These are phyloP conservation scores for Posidonia oceanica DNA, from an alignment of 116 monocot species.

Conservation along the genomic window DNA sequence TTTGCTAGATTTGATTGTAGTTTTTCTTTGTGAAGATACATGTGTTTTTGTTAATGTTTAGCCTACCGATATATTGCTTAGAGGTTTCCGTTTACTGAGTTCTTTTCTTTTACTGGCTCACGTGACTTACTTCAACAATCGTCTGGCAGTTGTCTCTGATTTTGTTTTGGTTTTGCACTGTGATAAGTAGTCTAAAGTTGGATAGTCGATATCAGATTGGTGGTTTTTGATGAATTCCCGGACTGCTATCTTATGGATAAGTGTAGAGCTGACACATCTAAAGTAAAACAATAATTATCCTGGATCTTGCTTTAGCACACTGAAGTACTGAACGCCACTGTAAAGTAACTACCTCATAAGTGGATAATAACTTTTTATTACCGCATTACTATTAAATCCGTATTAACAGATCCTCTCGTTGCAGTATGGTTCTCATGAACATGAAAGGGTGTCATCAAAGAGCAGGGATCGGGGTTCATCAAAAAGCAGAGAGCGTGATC, in stretches of 20 bases:
- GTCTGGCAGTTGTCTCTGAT: neutral
- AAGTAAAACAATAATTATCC: neutral
- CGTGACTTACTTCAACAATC: no score
- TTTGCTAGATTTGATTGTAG: no score
- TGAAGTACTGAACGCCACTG: neutral
- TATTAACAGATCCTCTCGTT: neutral
- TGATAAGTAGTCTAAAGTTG: neutral
- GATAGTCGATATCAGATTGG: neutral
- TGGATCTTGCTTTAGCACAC: neutral
- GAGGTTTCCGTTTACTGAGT: no score
- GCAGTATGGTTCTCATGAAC: conserved; percentile 10
- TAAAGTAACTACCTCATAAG: neutral
- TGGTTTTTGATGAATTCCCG: neutral
- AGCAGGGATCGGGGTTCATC: conserved; percentile 23
- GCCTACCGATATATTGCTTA: no score
- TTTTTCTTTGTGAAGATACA: no score
- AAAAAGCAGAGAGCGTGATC: conserved; percentile 28
- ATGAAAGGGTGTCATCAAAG: conserved; percentile 7
- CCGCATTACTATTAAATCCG: neutral
- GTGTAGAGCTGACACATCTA: neutral
- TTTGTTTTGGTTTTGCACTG: neutral
- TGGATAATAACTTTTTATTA: neutral
- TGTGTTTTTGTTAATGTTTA: no score
- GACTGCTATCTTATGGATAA: no score
- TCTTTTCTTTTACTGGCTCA: no score